Evolutionary conservation across 1,284 basidiomycete species (phyloP).

Genomic region (Trichosporon ovoides): DNA sequence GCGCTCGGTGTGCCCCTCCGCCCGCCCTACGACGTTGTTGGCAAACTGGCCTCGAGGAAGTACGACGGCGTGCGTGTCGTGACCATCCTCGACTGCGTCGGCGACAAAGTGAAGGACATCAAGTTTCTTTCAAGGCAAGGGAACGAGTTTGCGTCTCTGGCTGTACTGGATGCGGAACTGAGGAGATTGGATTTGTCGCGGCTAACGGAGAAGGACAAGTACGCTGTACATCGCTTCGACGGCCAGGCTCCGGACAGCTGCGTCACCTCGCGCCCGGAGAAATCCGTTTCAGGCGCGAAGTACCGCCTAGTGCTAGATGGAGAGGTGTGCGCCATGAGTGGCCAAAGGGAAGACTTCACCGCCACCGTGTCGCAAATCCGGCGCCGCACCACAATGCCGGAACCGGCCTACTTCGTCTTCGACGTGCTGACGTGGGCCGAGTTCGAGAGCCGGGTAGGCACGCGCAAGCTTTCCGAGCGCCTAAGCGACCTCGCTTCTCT

Average conservation of each 20-base stretch:
- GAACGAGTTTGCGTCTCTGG: slow-evolving; percentile 34
- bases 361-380: slow-evolving; percentile 34
- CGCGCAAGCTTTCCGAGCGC: slow-evolving; percentile 29
- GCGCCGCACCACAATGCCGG: slow-evolving; percentile 22
- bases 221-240: background rate
- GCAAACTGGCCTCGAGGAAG: slow-evolving; percentile 38
- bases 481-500: background rate
- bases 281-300: no score
- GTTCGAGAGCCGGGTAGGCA: slow-evolving; percentile 8
- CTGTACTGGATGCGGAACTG: slow-evolving; percentile 26
- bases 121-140: slow-evolving; percentile 35
- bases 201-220: background rate
- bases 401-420: slow-evolving; percentile 39
- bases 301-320: slow-evolving; percentile 46
- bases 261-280: no score
- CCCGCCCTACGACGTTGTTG: slow-evolving; percentile 24
- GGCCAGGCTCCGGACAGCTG: background rate
- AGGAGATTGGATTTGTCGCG: slow-evolving; percentile 4
- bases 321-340: slow-evolving; percentile 42
- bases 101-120: slow-evolving; percentile 10
- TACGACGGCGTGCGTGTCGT: slow-evolving; percentile 44
- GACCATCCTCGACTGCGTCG: slow-evolving; percentile 34
- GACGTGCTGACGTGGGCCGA: slow-evolving; percentile 38
- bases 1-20: slow-evolving; percentile 36
- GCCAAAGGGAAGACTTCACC: slow-evolving; percentile 40